Percentiles rank a stretch among this genome's conserved stretches.
These are phyloP conservation scores for Bathelium albidoporum DNA, from an alignment of 495 filamentous ascomycete genomes.

Conservation along the genomic window DNA sequence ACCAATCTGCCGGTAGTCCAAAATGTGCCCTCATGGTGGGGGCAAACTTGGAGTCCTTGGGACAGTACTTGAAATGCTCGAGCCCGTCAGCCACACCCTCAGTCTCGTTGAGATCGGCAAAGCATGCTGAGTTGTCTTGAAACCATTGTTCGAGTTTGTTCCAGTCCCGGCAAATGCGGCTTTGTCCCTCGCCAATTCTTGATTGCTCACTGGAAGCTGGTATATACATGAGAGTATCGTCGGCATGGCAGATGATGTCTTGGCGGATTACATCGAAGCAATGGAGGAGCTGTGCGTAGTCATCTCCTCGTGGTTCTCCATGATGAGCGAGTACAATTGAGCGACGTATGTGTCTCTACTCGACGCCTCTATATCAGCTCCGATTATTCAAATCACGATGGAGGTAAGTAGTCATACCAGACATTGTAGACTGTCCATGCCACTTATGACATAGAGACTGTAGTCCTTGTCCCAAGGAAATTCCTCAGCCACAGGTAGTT, in stretches of 20 bases:
- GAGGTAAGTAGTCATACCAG: neutral
- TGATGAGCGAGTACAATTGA: neutral
- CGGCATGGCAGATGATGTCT: neutral
- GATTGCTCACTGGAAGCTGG: neutral
- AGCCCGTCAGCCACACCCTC: neutral
- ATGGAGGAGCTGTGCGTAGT: neutral
- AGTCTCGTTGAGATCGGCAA: neutral
- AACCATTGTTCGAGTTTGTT: neutral
- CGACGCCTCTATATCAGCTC: neutral
- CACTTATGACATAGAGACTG: neutral
- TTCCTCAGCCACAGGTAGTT: neutral
- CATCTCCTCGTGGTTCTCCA: neutral
- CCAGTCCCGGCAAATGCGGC: neutral
- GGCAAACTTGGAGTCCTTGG: neutral
- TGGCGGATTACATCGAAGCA: neutral
- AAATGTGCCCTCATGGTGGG: neutral
- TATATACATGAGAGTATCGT: neutral
- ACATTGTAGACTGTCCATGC: slow-evolving; percentile 1
- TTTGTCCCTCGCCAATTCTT: neutral
- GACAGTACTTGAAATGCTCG: neutral
- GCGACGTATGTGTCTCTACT: neutral
- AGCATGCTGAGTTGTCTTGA: neutral
- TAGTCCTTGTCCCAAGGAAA: slow-evolving; percentile 3
- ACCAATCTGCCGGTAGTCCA: slow-evolving; percentile 1
- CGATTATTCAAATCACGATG: neutral